Percentiles rank a stretch among this genome's conserved stretches.
Evolutionary conservation across 2,329 filamentous ascomycete species (phyloP).

Genomic region (Aspergillus amoenus): DNA sequence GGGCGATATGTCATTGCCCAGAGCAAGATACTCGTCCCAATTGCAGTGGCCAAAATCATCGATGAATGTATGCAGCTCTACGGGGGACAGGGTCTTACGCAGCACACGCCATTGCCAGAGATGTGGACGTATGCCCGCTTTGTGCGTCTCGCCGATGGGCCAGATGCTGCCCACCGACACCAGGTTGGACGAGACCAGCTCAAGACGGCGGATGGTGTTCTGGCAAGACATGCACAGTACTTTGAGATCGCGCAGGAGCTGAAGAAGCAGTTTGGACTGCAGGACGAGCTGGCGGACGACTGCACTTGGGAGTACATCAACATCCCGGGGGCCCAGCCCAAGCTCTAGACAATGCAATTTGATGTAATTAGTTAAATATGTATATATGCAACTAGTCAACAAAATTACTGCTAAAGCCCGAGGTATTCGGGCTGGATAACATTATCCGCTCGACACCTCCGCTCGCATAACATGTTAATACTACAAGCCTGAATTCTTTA

Average conservation of each 20-base stretch:
- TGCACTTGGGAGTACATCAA: slow-evolving; percentile 8
- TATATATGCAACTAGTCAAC: no score
- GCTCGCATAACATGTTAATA: no score
- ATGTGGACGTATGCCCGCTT: slow-evolving; percentile 9
- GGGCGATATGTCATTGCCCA: slow-evolving; percentile 8
- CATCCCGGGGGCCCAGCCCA: neutral
- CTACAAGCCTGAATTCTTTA: no score
- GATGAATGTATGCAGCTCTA: slow-evolving; percentile 12
- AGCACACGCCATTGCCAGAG: slow-evolving; percentile 10
- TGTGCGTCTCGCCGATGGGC: slow-evolving; percentile 8
- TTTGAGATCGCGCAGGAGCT: slow-evolving; percentile 6
- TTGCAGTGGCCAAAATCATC: neutral
- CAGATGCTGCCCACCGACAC: slow-evolving; percentile 6
- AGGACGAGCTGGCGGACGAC: slow-evolving; percentile 4
- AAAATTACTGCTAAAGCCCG: no score
- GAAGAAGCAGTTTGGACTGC: slow-evolving; percentile 9
- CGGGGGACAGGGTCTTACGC: slow-evolving; percentile 6
- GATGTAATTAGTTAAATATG: no score
- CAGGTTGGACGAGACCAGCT: slow-evolving; percentile 4
- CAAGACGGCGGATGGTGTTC: neutral
- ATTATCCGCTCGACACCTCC: no score
- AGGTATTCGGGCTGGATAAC: no score
- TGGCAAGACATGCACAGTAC: slow-evolving; percentile 4
- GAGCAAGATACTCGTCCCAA: slow-evolving; percentile 9
- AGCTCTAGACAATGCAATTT: neutral